Conservation (phyloP, 2,329 filamentous ascomycete genomes). For the Pseudohalonectria lignicola region DNA sequence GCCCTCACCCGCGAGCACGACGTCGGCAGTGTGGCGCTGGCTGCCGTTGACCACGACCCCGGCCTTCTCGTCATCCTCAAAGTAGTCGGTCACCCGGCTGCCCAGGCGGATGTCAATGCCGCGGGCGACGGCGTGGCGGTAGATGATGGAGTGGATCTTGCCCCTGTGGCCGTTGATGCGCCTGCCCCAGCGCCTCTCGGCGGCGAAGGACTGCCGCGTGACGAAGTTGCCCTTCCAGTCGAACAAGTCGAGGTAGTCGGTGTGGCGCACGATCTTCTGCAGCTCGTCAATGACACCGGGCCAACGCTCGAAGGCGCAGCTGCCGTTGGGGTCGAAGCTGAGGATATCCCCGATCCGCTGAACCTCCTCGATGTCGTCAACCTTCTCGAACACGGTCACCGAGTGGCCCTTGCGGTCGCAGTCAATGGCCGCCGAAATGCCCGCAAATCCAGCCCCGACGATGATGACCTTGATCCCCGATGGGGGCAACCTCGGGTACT, state of each 20-base stretch:
- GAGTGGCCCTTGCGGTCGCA: slow-evolving; percentile 43
- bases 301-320: slow-evolving; percentile 46
- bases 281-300: slow-evolving; percentile 37
- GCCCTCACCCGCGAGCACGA: slow-evolving; percentile 34
- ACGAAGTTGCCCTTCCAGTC: slow-evolving; percentile 36
- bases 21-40: slow-evolving; percentile 24
- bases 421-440: slow-evolving; percentile 48
- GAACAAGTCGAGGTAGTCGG: slow-evolving; percentile 28
- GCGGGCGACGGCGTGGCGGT: slow-evolving; percentile 34
- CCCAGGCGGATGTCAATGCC: slow-evolving; percentile 37
- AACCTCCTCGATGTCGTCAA: slow-evolving; percentile 20
- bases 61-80: slow-evolving; percentile 28
- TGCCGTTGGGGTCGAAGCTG: slow-evolving; percentile 43
- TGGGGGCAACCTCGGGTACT: slow-evolving; percentile 14
- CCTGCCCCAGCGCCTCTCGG: slow-evolving; percentile 24
- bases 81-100: slow-evolving; percentile 32
- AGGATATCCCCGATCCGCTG: slow-evolving; percentile 35
- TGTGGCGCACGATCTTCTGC: slow-evolving; percentile 34
- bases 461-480: slow-evolving; percentile 35
- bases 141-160: slow-evolving; percentile 39
- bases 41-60: slow-evolving; percentile 30
- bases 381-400: slow-evolving; percentile 31
- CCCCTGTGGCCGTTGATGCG: slow-evolving; percentile 44
- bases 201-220: slow-evolving; percentile 28
- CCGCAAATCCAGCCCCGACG: slow-evolving; percentile 45